Evolutionary conservation across 345 rosid genomes (phyloP), one percentile per base, ranked within the genome.

Genomic region (Arabidopsis arenosa): DNA sequence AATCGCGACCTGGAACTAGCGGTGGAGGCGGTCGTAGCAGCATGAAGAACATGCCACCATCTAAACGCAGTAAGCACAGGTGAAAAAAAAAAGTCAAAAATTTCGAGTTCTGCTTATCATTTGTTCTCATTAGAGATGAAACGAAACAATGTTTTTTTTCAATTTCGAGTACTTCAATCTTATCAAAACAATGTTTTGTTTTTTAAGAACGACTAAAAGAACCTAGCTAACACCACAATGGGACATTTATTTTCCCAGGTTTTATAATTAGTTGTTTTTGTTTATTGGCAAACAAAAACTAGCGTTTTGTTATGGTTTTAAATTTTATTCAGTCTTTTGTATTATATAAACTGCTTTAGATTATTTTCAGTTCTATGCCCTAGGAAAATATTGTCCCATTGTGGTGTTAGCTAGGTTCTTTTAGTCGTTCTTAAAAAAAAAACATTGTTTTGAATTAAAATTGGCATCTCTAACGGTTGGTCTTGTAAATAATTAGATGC

Each of bases 1-100:
- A 88, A 68, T 76, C 89, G 6, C 87, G 96, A 11, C 89, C 91
- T 5, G 87, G 87, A 41, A 79, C 82, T 14, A 79, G 85, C 60
- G 45, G 87, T 49, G 77, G 72, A 21, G 65, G 65, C 0, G 35
- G 73, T 26, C 26, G 73, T 2, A 36, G 74, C 14, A 60, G 80
- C 40, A 70, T 63, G 80, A 70, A 72, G 72, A 63, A 70, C 55
- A 78, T 78, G 77, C 81, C 74, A 70, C 75, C 74, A 21, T 41
- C 71, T 18, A 78, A 78, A 53, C 81, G 74, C 74, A 64, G 62
- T 68, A 78, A 72, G 63, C 77, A 57, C 67, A 71, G 80, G 68
- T 77, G 80, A 77, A 58, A 1, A 10, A 7, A 5, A 0, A 7
- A 12, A 1, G n/a, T 89, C 97, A 30, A n/a, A 15, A 1, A 1